phyloP scores from a whole-genome alignment of 2,329 filamentous ascomycete genomes.

The Fusarium dlaminii region DNA sequence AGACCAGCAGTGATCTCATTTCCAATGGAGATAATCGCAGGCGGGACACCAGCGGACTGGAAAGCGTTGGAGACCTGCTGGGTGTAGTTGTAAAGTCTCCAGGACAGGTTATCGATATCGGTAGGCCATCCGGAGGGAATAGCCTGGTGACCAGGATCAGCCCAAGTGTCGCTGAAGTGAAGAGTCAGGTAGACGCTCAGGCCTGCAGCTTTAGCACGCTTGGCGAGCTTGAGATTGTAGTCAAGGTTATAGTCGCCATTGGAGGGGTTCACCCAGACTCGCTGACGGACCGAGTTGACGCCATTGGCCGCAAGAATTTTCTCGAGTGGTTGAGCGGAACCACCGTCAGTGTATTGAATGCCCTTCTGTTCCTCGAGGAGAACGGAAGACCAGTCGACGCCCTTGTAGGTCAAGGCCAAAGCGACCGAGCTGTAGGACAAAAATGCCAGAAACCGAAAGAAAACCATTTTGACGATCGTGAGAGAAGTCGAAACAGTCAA shows the following conservation, averaged over 20 bases:
- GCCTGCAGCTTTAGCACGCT: conserved; percentile 70
- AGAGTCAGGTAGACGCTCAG: conserved; percentile 70
- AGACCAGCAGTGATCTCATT: conserved; percentile 77
- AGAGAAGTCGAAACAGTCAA: too few relatives aligned
- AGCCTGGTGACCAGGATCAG: conserved; percentile 70
- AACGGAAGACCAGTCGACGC: conserved; percentile 77
- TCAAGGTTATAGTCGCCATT: conserved; percentile 73
- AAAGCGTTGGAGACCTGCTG: conserved; percentile 69
- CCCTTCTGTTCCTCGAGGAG: conserved; percentile 70
- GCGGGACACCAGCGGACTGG: conserved; percentile 61
- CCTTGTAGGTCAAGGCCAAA: conserved; percentile 67
- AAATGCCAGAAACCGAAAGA: conserved; percentile 12
- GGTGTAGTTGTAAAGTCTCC: conserved; percentile 76
- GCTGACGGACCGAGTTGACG: conserved; percentile 75
- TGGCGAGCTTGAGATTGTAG: conserved; percentile 75
- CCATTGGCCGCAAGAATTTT: conserved; percentile 68
- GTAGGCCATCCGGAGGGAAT: conserved; percentile 72
- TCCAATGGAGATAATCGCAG: conserved; percentile 74
- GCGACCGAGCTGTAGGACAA: conserved; percentile 34
- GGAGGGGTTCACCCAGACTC: conserved; percentile 75
- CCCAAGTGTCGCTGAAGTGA: conserved; percentile 77
- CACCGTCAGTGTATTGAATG: conserved; percentile 67
- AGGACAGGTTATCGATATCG: conserved; percentile 65
- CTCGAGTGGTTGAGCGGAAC: conserved; percentile 66
- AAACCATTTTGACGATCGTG: conserved; percentile 19